Evolutionary conservation across 2,329 filamentous ascomycete genomes (phyloP), one percentile per base, ranked within the genome.

Genomic region (Amesomyces nigricolor): DNA sequence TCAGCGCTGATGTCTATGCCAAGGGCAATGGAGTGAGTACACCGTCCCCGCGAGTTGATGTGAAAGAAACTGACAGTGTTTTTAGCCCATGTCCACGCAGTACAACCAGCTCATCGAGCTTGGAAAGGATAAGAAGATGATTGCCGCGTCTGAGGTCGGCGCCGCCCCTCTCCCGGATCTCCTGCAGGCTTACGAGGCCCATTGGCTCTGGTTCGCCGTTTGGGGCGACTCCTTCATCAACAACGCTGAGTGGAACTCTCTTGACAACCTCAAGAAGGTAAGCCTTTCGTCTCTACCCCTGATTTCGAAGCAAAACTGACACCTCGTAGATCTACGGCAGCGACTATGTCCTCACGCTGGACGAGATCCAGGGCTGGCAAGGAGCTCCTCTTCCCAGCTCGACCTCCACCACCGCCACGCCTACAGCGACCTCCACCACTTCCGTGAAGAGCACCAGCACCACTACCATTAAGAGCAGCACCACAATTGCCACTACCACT

Each of bases 121-220:
- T 4, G 73, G 72, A 0, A 60, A 67, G 2, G 75, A 77, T 57
- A 75, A 68, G 47, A 78, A 78, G 67, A 68, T 79, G 51, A 72
- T 77, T 35, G 75, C 74, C 0, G 73, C 75, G 0, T 63, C 75
- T 5, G 76, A 79, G 60, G 72, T 78, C 0, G 76, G 76, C 10
- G 70, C 71, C 11, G 71, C 76, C 2, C 75, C 76, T 47, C 68
- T 72, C n/a, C 73, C 73, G 0, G 65, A 65, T 1, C 65, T 68
- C 40, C 63, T 78, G 3, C 66, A 71, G 58, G 71, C 72, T 4
- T 78, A 76, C 58, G 68, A 72, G 59, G 71, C 75, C 0, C 70
- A 78, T 58, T 78, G 76, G 76, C 66, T 72, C 35, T 78, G 72
- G 65, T 78, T 78, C 56, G 68, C 68, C 37, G 72, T 75, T 5